Evolutionary conservation across 371 early-diverging fungal species (phyloP), one percentile per base, ranked within the genome.

Genomic region (Mucor piriformis): DNA sequence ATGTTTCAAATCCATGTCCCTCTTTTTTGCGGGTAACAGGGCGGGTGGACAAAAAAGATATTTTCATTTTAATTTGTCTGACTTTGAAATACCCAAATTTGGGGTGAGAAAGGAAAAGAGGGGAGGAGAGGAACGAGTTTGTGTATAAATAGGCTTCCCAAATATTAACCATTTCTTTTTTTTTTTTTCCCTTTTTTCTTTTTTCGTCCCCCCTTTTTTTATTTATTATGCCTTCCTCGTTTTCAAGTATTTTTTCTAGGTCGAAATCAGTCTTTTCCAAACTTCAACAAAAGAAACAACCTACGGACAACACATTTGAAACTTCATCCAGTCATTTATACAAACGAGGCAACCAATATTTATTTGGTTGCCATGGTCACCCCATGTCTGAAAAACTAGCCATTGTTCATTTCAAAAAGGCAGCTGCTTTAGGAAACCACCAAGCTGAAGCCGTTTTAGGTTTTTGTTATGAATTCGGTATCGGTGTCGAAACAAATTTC

Each of bases 391-490:
- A 72, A 24, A 20, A 60, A 25, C 54, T 69, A 32, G 83, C 83
- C 13, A 64, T 78, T 33, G 66, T 73, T 24, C 72, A 71, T 54
- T 80, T 78, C 43, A 54, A 59, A 42, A 73, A 72, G 23, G 72
- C 84, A 25, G 62, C 76, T 16, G 56, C 61, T 11, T 62, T 79
- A 24, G 79, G 81, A 8, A 64, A 76, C 34, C 23, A 69, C 10
- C 69, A 70, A 40, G 80, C 84, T 27, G 69, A 74, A 54, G 82
- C 76, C 7, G 66, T 79, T 7, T 53, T 86, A 3, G 86, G 81
- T 16, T 86, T 86, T 34, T 86, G 86, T 52, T 83, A 84, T 66
- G 95, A 95, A 59, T 92, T 92, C 66, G 92, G 90, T 2, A 69
- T 91, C 6, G 92, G 91, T 12, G 67, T 82, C 1, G 59, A 65